Evolutionary conservation across 345 rosid genomes (phyloP).

Genomic region (Viola odorata): DNA sequence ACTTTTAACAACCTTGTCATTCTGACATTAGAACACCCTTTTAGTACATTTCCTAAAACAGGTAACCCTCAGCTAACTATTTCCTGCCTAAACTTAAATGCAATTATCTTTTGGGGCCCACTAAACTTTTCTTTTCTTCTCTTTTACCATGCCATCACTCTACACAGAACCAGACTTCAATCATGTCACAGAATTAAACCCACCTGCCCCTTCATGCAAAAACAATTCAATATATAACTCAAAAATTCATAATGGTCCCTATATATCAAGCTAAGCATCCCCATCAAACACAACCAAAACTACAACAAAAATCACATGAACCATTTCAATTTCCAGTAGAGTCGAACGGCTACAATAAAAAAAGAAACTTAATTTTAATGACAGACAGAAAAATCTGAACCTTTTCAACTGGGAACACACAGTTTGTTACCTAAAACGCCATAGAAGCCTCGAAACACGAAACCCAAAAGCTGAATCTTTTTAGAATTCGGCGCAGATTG

Average conservation of each 20-base stretch:
- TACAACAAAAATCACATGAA: neutral
- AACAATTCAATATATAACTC: no score
- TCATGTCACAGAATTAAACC: no score
- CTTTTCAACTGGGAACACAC: neutral
- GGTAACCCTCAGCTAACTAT: no score
- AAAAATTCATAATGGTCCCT: no score
- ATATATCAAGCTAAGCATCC: no score
- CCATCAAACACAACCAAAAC: neutral
- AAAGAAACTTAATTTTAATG: no score
- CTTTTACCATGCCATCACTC: neutral
- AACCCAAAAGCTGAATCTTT: neutral
- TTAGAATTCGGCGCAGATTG: neutral
- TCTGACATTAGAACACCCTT: neutral
- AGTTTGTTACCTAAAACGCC: constrained; percentile 9
- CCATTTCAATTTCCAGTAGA: no score
- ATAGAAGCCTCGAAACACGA: constrained; percentile 19
- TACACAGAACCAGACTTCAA: neutral
- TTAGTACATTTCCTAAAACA: neutral
- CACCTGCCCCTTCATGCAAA: no score
- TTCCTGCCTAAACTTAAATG: neutral
- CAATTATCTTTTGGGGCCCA: constrained; percentile 7
- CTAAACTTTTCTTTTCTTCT: neutral
- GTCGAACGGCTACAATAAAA: no score
- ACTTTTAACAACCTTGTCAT: neutral
- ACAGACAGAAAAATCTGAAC: neutral